Conservation (phyloP, 495 filamentous ascomycete species). For the Podospora conica region DNA sequence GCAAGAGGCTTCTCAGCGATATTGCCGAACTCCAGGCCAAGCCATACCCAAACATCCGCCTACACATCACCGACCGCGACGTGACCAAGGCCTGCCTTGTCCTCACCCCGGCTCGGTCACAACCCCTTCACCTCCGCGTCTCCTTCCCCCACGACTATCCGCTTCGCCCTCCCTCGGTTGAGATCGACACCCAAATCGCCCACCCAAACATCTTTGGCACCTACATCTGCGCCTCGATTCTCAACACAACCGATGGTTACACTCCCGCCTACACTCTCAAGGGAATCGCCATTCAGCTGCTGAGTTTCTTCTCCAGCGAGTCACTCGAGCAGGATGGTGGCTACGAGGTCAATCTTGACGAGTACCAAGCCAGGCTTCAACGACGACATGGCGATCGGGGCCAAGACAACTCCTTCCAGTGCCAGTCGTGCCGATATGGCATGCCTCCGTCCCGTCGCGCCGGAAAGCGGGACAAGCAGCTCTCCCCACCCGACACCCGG, state of each 20-base stretch:
- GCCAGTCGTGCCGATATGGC: background rate
- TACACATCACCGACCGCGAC: conserved; percentile 32
- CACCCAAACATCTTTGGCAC: conserved; percentile 48
- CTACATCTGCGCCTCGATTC: conserved; percentile 48
- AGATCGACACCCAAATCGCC: conserved; percentile 44
- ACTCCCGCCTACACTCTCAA: conserved; percentile 48
- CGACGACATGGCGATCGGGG: background rate
- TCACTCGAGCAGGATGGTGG: conserved; percentile 35
- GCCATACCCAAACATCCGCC: conserved; percentile 42
- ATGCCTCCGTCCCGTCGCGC: background rate
- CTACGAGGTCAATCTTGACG: background rate
- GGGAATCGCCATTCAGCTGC: conserved; percentile 46
- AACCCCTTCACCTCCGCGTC: conserved; percentile 32
- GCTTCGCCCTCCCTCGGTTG: conserved; percentile 35
- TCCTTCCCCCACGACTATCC: conserved; percentile 34
- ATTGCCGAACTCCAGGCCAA: conserved; percentile 41
- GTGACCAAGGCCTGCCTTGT: conserved; percentile 35
- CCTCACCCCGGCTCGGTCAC: conserved; percentile 32
- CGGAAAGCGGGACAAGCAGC: background rate
- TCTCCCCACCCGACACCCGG: background rate
- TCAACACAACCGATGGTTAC: conserved; percentile 35
- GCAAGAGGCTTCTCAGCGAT: conserved; percentile 34
- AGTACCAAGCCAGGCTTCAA: background rate
- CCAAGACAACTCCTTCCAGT: conserved; percentile 6
- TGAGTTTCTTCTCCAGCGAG: conserved; percentile 57